Percentiles rank a stretch among this genome's conserved stretches.
These are phyloP conservation scores for Microcyclosporella mali DNA, from an alignment of 2,329 filamentous ascomycete genomes.

Conservation along the genomic window DNA sequence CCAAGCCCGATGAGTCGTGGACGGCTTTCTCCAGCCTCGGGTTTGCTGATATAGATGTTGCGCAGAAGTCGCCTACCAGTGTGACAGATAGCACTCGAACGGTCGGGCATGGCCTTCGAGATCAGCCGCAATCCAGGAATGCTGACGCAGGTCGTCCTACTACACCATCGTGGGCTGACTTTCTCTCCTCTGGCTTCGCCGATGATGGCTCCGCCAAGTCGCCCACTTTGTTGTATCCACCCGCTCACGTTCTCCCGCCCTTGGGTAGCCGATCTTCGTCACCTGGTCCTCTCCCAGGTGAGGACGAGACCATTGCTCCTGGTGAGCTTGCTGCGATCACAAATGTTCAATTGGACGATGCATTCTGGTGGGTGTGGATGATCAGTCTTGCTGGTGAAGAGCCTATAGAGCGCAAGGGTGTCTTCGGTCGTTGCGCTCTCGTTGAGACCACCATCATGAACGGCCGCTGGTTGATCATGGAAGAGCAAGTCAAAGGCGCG, in stretches of 20 bases:
- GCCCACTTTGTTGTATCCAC: constrained; percentile 66
- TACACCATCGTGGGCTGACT: constrained; percentile 97
- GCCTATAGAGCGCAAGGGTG: constrained; percentile 74
- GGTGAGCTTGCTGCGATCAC: constrained; percentile 92
- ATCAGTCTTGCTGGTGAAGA: constrained; percentile 90
- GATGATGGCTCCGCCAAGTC: constrained; percentile 57
- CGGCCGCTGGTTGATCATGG: constrained; percentile 87
- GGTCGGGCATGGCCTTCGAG: constrained; percentile 50
- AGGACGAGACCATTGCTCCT: constrained; percentile 70
- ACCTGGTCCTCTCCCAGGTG: constrained; percentile 37
- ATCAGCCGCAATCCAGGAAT: constrained; percentile 60
- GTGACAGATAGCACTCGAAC: constrained; percentile 19
- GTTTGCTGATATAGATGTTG: constrained; percentile 63
- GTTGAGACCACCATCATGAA: constrained; percentile 78
- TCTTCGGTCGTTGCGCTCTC: constrained; percentile 88
- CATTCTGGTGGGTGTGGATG: constrained; percentile 99
- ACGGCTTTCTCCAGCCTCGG: constrained; percentile 94
- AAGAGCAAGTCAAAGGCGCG: constrained; percentile 92
- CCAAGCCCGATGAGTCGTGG: constrained; percentile 71
- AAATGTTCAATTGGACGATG: constrained; percentile 79
- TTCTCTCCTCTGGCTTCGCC: constrained; percentile 85
- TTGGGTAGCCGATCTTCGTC: constrained; percentile 42
- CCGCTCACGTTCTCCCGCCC: constrained; percentile 83
- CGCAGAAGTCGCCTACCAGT: constrained; percentile 14
- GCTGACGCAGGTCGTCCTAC: constrained; percentile 71